Conservation (phyloP, 495 filamentous ascomycete genomes). For the Podospora pseudoanserina region DNA sequence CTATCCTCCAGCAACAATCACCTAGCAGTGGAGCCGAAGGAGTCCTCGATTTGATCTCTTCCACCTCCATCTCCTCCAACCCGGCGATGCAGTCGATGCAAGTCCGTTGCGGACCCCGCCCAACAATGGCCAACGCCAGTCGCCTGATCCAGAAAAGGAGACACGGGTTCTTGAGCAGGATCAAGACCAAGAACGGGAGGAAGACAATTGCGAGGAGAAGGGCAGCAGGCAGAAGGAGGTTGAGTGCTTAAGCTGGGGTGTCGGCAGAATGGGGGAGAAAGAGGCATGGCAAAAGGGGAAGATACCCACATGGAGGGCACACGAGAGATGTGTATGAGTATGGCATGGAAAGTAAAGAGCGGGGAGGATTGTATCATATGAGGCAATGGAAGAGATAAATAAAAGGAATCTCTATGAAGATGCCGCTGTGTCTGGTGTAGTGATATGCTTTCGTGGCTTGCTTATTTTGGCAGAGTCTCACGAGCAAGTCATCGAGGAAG, state of each 20-base stretch:
- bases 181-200: neutral
- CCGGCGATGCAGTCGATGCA: neutral
- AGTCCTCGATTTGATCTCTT: neutral
- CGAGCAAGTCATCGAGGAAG: too few relatives aligned
- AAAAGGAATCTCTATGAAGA: neutral
- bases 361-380: neutral
- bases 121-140: neutral
- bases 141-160: neutral
- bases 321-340: neutral
- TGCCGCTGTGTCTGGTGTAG: neutral
- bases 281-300: neutral
- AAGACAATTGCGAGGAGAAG: neutral
- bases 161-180: neutral
- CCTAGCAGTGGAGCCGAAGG: neutral
- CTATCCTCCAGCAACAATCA: neutral
- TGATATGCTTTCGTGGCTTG: neutral
- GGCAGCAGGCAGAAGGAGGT: neutral
- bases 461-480: neutral
- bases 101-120: neutral
- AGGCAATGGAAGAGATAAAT: neutral
- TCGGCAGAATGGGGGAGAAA: neutral
- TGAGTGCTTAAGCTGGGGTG: neutral
- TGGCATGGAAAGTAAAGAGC: neutral
- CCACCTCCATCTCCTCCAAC: neutral
- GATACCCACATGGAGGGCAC: neutral